Evolutionary conservation across 1,284 basidiomycete species (phyloP).

Genomic region (Moesziomyces globuligerus): DNA sequence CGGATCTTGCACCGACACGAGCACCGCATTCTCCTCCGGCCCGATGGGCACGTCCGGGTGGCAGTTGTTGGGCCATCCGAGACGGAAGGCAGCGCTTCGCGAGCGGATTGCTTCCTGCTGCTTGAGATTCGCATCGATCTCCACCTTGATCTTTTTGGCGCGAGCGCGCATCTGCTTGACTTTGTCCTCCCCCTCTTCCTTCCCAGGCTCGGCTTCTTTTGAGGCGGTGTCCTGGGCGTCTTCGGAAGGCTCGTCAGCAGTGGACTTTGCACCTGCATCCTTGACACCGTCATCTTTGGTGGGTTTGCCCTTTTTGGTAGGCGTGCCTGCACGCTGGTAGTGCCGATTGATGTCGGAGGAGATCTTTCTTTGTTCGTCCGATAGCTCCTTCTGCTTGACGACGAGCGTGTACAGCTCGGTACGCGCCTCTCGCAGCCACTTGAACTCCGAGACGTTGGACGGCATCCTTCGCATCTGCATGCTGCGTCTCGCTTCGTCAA

Average conservation of each 20-base stretch:
- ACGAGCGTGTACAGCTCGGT: conserved; percentile 3
- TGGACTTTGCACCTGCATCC: background rate
- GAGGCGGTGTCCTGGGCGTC: background rate
- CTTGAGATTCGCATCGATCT: conserved; percentile 12
- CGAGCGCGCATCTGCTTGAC: conserved; percentile 6
- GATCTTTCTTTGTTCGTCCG: conserved; percentile 18
- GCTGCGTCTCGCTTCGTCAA: conserved; percentile 30
- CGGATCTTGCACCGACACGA: conserved; percentile 32
- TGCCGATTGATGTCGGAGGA: conserved; percentile 2
- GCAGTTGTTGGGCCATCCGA: conserved; percentile 36
- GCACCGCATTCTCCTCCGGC: conserved; percentile 35
- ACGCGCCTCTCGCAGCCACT: conserved; percentile 22
- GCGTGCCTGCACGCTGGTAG: conserved; percentile 1
- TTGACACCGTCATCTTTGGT: background rate
- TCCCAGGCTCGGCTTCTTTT: background rate
- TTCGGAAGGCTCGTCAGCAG: background rate
- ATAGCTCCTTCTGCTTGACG: conserved; percentile 11
- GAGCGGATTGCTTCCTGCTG: conserved; percentile 15
- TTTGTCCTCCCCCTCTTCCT: conserved; percentile 1
- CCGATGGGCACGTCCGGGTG: conserved; percentile 45
- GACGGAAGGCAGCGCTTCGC: conserved; percentile 9
- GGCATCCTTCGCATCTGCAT: conserved; percentile 38
- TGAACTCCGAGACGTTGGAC: conserved; percentile 13
- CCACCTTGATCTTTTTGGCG: conserved; percentile 18
- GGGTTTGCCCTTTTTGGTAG: conserved; percentile 10